phyloP scores from a whole-genome alignment of 73 alveolate species.

The Paramecium primaurelia region DNA sequence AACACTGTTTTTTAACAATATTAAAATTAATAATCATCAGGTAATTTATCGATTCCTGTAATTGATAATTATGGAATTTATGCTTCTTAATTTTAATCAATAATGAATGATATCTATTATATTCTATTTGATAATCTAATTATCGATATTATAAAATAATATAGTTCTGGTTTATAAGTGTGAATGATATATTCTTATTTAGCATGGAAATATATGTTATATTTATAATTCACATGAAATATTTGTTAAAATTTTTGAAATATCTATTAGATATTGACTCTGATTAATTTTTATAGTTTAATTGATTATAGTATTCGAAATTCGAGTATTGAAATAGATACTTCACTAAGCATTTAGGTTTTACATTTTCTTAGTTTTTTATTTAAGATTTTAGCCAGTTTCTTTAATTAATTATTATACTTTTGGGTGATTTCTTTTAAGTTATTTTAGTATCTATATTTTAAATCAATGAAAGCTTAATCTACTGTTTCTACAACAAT shows the following conservation, averaged over 20 bases:
- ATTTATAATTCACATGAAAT: neutral
- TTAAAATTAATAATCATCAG: neutral
- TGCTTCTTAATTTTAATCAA: neutral
- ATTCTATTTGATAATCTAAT: neutral
- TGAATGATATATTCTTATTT: neutral
- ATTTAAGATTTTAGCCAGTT: neutral
- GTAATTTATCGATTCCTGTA: neutral
- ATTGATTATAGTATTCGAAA: neutral
- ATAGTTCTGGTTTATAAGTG: neutral
- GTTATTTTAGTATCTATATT: neutral
- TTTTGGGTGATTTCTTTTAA: neutral
- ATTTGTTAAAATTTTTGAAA: neutral
- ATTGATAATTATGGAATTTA: neutral
- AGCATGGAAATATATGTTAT: neutral
- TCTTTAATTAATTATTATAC: neutral
- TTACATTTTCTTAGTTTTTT: neutral
- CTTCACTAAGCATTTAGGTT: neutral
- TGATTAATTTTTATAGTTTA: neutral
- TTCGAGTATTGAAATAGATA: neutral
- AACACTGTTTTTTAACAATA: neutral
- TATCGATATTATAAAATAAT: neutral
- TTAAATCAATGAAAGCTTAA: neutral
- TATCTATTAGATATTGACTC: neutral
- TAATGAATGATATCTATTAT: neutral
- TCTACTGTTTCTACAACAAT: neutral